phyloP scores from a whole-genome alignment of 2,329 filamentous ascomycete genomes.

The Aspergillus pseudotamarii region DNA sequence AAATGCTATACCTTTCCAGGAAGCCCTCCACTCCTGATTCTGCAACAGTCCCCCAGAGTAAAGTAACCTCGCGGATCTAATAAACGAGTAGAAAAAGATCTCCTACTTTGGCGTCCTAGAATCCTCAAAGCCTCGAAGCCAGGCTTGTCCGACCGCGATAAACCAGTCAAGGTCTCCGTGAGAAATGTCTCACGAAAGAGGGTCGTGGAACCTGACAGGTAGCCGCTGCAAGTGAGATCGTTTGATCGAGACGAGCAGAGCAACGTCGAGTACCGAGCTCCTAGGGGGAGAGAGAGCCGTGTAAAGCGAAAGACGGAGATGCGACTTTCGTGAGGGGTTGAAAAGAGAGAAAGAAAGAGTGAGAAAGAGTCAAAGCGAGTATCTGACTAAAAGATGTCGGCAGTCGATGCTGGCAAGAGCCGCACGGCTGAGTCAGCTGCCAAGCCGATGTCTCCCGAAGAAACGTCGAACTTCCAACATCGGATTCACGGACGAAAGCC shows the following conservation, averaged over 20 bases:
- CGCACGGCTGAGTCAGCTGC: constrained; percentile 31
- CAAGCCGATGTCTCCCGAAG: constrained; percentile 32
- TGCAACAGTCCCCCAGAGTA: constrained; percentile 23
- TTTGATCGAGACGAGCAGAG: constrained; percentile 20
- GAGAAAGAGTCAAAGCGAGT: constrained; percentile 7
- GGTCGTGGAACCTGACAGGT: constrained; percentile 34
- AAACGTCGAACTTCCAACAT: constrained; percentile 29
- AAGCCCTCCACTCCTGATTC: constrained; percentile 16
- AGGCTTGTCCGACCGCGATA: constrained; percentile 40
- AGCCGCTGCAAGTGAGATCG: constrained; percentile 27
- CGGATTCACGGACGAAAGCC: constrained; percentile 24
- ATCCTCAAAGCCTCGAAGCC: constrained; percentile 31
- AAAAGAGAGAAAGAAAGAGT: constrained; percentile 17
- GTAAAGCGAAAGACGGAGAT: constrained; percentile 19
- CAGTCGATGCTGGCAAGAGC: constrained; percentile 17
- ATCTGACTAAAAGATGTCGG: constrained; percentile 2
- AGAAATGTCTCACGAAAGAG: constrained; percentile 36
- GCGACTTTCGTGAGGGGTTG: constrained; percentile 17
- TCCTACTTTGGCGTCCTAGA: constrained; percentile 20
- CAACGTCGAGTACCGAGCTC: constrained; percentile 31
- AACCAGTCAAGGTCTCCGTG: constrained; percentile 46
- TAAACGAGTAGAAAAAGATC: constrained; percentile 3
- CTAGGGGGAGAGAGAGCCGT: constrained; percentile 33
- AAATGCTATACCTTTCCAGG: constrained; percentile 42
- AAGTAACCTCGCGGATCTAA: constrained; percentile 22